phyloP scores from a whole-genome alignment of 2,329 filamentous ascomycete species.

The Calonectria ilicicola region DNA sequence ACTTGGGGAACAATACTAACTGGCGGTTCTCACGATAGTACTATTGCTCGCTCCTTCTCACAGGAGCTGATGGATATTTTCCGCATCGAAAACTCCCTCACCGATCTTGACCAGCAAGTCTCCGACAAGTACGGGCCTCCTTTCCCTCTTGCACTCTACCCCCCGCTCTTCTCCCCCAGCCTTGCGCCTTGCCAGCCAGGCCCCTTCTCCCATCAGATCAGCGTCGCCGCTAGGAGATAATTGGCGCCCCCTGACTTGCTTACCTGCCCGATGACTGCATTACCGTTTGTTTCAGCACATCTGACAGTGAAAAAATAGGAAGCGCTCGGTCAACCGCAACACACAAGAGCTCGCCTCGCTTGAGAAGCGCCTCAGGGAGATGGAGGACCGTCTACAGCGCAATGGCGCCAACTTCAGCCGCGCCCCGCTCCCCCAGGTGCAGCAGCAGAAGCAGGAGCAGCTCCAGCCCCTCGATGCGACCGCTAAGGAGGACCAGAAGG shows the following conservation, averaged over 20 bases:
- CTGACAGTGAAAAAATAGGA: slow-evolving; percentile 64
- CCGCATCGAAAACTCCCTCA: slow-evolving; percentile 83
- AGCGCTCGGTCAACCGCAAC: slow-evolving; percentile 80
- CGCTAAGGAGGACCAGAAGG: slow-evolving; percentile 49
- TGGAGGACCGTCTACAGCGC: slow-evolving; percentile 79
- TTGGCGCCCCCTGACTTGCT: neutral
- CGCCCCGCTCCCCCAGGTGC: slow-evolving; percentile 34
- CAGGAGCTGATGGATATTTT: slow-evolving; percentile 89
- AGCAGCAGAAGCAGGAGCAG: slow-evolving; percentile 36
- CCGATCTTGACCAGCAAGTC: slow-evolving; percentile 79
- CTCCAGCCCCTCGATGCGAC: slow-evolving; percentile 31
- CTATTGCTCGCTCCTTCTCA: slow-evolving; percentile 89
- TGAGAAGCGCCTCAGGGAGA: slow-evolving; percentile 84
- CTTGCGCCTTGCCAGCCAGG: neutral
- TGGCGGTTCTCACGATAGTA: slow-evolving; percentile 62
- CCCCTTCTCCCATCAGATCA: slow-evolving; percentile 1
- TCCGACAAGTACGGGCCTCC: slow-evolving; percentile 78
- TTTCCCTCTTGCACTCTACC: slow-evolving; percentile 10
- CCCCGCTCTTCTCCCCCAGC: neutral
- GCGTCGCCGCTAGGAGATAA: neutral
- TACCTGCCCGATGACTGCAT: neutral
- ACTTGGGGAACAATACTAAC: slow-evolving; percentile 25
- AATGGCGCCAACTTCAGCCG: slow-evolving; percentile 32
- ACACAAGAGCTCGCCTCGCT: slow-evolving; percentile 86
- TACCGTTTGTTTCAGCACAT: neutral